A percentile compares a stretch with the other conserved stretches of the same genome.
phyloP scores from a whole-genome alignment of 331 rosid genomes.

The Spiraea crenata region DNA sequence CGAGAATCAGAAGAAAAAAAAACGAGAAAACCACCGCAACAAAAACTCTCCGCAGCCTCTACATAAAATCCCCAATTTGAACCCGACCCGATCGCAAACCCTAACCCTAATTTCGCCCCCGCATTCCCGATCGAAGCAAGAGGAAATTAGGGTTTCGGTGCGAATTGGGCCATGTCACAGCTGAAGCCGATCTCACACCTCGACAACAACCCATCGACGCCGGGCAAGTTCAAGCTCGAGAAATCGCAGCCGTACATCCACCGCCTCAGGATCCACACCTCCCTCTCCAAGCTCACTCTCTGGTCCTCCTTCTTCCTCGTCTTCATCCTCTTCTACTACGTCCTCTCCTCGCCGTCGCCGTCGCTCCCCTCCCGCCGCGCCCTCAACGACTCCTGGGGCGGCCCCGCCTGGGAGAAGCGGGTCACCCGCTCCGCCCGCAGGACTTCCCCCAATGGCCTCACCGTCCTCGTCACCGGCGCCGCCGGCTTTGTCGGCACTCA shows the following conservation, averaged over 20 bases:
- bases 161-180: constrained; percentile 48
- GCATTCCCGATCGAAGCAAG: background rate
- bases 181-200: constrained; percentile 43
- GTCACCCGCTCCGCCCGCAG: constrained; percentile 54
- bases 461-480: constrained; percentile 81
- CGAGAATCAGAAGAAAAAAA: background rate
- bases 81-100: background rate
- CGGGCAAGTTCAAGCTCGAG: constrained; percentile 73
- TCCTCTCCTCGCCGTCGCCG: constrained; percentile 41
- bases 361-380: constrained; percentile 47
- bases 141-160: constrained; percentile 1
- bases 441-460: constrained; percentile 33
- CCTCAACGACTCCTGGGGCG: constrained; percentile 70
- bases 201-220: constrained; percentile 71
- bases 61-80: background rate
- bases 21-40: background rate
- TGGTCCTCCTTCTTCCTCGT: constrained; percentile 57
- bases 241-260: constrained; percentile 53
- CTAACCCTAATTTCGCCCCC: constrained; percentile 6
- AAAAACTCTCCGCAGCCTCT: background rate
- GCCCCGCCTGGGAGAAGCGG: constrained; percentile 65
- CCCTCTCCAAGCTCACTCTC: constrained; percentile 54
- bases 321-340: constrained; percentile 44
- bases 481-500: constrained; percentile 70
- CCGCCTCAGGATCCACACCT: constrained; percentile 56